Base-by-base conservation (phyloP, 371 early-diverging fungal genomes). In the Entomophthora muscae region DNA sequence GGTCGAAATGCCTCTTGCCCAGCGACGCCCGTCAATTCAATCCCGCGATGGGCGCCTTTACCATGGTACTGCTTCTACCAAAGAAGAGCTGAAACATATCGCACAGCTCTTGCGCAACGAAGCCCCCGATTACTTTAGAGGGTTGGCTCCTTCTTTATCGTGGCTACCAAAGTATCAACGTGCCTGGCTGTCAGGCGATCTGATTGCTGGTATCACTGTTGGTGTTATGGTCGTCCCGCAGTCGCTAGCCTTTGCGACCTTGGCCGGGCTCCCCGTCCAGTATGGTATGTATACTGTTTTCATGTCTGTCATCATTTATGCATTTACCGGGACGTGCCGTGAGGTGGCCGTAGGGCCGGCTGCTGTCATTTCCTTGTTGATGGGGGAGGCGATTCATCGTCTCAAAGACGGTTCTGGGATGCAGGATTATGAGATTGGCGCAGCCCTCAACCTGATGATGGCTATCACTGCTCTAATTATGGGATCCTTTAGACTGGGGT, bases 311-410 rank as follows among this genome's bases (percentile, higher is more conserved):
- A 66, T 80, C 12, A 28, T 85, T 33, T 89, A 92, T 68, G 78
- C 77, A 61, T 69, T 89, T 32, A 84, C 89, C 68, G 89, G 84
- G 31, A 89, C 90, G 0, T 82, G 85, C 51, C 86, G 86, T 67
- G 91, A 89, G 65, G 84, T 88, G 32, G 84, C 85, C 32, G 85
- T 90, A 61, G 90, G 93, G 5, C 87, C 91, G 0, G 86, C 89
- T 12, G 88, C 91, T n/a, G 90, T 92, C n/a, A 79, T 29, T 7
- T 31, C 28, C 21, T 3, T n/a, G 2, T 7, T 28, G 3, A 29
- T 58, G 29, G 3, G 27, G 12, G 80, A 86, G 59, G 76, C 83
- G 13, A 69, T 84, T 51, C 74, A 75, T 84, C 55, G 86, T 85
- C 32, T 85, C 89, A 65, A 74, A n/a, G n/a, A n/a, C n/a, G n/a